These are phyloP conservation scores for Steccherinum ochraceum DNA, from an alignment of 768 basidiomycete species.

Conservation along the genomic window DNA sequence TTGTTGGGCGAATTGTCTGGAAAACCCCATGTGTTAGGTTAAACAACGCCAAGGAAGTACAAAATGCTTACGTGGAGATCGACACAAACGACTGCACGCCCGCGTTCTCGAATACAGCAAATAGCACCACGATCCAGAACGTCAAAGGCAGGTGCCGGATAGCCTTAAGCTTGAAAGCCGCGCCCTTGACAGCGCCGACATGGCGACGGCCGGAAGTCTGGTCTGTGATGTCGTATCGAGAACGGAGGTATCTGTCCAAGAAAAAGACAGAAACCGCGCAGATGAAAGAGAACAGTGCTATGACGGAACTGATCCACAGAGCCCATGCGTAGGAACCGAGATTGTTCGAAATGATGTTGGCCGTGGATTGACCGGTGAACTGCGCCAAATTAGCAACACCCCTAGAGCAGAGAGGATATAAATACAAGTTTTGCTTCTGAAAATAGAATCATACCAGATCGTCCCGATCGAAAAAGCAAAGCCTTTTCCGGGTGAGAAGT, in stretches of 20 bases:
- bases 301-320: constrained; percentile 34
- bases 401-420: constrained; percentile 14
- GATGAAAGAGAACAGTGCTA: constrained; percentile 31
- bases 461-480: constrained; percentile 32
- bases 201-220: constrained; percentile 28
- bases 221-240: constrained; percentile 30
- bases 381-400: constrained; percentile 34
- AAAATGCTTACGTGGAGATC: constrained; percentile 36
- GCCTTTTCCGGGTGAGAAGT: constrained; percentile 36
- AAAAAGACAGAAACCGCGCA: constrained; percentile 30
- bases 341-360: constrained; percentile 33
- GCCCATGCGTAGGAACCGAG: constrained; percentile 35
- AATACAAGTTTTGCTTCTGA: background rate
- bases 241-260: constrained; percentile 31
- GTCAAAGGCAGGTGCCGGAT: constrained; percentile 29
- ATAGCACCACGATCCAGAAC: constrained; percentile 36
- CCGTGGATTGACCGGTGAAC: constrained; percentile 34
- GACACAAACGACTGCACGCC: constrained; percentile 38
- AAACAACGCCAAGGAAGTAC: no score
- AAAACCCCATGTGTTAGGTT: no score
- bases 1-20: constrained; percentile 36
- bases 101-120: constrained; percentile 35
- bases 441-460: constrained; percentile 31
- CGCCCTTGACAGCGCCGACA: constrained; percentile 16
- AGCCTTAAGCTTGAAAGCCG: constrained; percentile 27